Conservation (phyloP, 2,329 filamentous ascomycete genomes). For the Endocalyx cinctus region DNA sequence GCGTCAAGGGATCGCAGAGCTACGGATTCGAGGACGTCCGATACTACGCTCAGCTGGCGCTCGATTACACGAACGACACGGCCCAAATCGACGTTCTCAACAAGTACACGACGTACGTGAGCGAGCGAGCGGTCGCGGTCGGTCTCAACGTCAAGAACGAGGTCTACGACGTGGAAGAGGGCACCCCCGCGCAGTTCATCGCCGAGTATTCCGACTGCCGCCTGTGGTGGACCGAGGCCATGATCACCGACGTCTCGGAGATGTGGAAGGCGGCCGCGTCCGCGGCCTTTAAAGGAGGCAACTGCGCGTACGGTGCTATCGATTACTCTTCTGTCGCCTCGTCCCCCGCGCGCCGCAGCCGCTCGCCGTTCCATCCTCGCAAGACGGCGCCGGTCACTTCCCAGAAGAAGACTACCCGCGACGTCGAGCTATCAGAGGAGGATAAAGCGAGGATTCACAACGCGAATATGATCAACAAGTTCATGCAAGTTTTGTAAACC, state of each 20-base stretch:
- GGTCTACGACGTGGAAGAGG: conserved; percentile 33
- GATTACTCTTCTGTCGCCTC: conserved; percentile 3
- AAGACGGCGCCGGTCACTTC: too few relatives aligned
- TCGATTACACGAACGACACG: conserved; percentile 21
- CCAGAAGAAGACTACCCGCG: too few relatives aligned
- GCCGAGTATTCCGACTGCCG: conserved; percentile 45
- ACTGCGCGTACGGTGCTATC: conserved; percentile 34
- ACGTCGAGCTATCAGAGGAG: too few relatives aligned
- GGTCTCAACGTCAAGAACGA: conserved; percentile 36
- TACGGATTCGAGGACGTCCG: conserved; percentile 28
- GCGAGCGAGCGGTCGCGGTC: conserved; percentile 27
- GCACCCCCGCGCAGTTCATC: conserved; percentile 43
- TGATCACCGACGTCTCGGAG: conserved; percentile 40
- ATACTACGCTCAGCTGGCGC: conserved; percentile 18
- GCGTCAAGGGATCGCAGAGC: conserved; percentile 46
- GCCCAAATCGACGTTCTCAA: conserved; percentile 23
- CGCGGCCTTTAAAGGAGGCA: conserved; percentile 36
- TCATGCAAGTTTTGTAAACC: too few relatives aligned
- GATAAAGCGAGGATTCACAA: too few relatives aligned
- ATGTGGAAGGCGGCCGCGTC: conserved; percentile 42
- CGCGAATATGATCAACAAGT: too few relatives aligned
- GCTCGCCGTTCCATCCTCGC: too few relatives aligned
- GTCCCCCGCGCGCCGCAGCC: too few relatives aligned
- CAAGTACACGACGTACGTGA: conserved; percentile 28
- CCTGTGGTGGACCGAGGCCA: conserved; percentile 46